These are phyloP conservation scores for Gracilaria gracilis DNA, from an alignment of 23 red algal species.

Conservation along the genomic window DNA sequence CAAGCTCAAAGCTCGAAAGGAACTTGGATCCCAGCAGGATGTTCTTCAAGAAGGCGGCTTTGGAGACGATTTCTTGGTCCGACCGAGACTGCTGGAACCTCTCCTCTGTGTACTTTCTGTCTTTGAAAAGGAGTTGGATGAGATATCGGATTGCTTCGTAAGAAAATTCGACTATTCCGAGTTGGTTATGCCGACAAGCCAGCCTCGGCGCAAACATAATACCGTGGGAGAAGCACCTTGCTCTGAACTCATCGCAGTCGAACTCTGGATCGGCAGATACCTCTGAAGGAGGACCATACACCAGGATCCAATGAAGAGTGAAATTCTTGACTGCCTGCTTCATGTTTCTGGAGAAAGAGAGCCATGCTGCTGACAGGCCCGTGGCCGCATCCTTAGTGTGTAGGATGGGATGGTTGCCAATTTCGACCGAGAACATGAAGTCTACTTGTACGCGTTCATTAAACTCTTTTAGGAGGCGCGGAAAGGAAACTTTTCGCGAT, in stretches of 20 bases:
- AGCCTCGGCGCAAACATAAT: constrained; percentile 10
- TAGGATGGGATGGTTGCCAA: constrained; percentile 25
- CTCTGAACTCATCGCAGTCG: not conserved
- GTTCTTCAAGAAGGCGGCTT: constrained; percentile 6
- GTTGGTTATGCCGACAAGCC: constrained; percentile 27
- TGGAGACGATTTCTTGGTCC: constrained; percentile 23
- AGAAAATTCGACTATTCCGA: constrained; percentile 41
- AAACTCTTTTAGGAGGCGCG: not conserved
- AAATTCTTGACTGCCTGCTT: not conserved
- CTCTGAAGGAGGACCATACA: not conserved
- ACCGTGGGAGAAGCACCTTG: not conserved
- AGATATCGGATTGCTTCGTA: constrained; percentile 11
- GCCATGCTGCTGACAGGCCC: not conserved
- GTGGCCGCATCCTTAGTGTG: constrained; percentile 8
- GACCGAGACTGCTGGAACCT: not conserved
- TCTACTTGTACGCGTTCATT: constrained; percentile 6
- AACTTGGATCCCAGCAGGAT: not conserved
- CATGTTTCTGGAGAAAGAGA: constrained; percentile 2
- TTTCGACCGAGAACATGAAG: constrained; percentile 15
- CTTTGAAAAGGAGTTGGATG: constrained; percentile 34
- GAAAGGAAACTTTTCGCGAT: constrained; percentile 18
- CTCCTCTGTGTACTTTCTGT: not conserved
- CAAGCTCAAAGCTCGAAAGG: constrained; percentile 39
- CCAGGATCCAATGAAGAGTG: not conserved
- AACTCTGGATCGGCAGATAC: constrained; percentile 27